Evolutionary conservation across 495 filamentous ascomycete species (phyloP).

Genomic region (Massariosphaeria phaeospora): DNA sequence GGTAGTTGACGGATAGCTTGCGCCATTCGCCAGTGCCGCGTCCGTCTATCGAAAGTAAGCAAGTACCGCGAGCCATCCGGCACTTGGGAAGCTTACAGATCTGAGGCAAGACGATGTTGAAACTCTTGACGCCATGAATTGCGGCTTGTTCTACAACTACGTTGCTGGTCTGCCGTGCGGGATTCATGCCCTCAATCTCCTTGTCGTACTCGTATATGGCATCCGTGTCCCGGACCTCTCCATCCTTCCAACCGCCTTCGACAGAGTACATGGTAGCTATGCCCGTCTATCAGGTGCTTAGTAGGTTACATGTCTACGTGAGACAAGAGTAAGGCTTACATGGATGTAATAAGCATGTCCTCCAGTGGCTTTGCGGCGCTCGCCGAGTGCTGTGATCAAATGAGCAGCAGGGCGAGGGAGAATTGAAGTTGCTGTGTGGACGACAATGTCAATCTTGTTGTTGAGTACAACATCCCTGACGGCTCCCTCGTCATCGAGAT

Average conservation of each 20-base stretch:
- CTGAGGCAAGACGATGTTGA: slow-evolving; percentile 35
- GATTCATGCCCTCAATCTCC: slow-evolving; percentile 30
- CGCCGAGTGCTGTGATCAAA: slow-evolving; percentile 32
- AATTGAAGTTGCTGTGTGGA: slow-evolving; percentile 21
- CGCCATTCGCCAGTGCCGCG: slow-evolving; percentile 40
- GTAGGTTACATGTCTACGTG: neutral
- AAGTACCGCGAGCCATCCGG: neutral
- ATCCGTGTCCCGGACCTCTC: slow-evolving; percentile 37
- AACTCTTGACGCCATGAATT: slow-evolving; percentile 36
- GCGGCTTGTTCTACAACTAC: slow-evolving; percentile 34
- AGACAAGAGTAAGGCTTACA: slow-evolving; percentile 27
- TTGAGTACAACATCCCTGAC: slow-evolving; percentile 1
- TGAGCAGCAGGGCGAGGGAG: neutral
- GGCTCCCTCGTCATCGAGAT: slow-evolving; percentile 11
- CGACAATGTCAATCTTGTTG: slow-evolving; percentile 21
- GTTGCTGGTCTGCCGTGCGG: slow-evolving; percentile 35
- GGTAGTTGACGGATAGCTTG: slow-evolving; percentile 41
- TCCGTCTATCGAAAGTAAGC: slow-evolving; percentile 34
- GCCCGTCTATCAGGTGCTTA: slow-evolving; percentile 29
- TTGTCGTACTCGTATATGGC: slow-evolving; percentile 32
- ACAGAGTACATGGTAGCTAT: slow-evolving; percentile 33
- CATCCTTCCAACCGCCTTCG: slow-evolving; percentile 38
- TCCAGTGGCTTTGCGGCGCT: slow-evolving; percentile 32
- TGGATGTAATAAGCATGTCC: slow-evolving; percentile 37
- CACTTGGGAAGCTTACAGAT: slow-evolving; percentile 36